Conservation (phyloP, 441 rosid genomes). For the Adansonia gregorii region DNA sequence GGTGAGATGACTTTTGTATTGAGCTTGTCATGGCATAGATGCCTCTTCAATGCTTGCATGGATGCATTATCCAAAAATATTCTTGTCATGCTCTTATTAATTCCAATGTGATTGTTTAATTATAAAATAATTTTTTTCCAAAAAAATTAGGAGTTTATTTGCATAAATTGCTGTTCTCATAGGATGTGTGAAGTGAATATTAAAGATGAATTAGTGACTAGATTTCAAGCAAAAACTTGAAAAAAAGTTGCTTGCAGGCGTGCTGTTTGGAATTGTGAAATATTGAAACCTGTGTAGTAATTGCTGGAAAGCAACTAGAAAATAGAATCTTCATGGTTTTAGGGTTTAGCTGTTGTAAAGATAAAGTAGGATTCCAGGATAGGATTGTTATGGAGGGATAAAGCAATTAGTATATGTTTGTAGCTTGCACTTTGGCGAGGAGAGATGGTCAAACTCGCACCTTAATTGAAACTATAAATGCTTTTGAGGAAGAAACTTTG, state of each 20-base stretch:
- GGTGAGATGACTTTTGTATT: background rate
- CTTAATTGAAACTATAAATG: background rate
- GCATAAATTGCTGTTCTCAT: background rate
- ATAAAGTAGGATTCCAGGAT: background rate
- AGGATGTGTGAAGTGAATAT: background rate
- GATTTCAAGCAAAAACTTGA: background rate
- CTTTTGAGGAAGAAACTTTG: background rate
- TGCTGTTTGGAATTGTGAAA: background rate
- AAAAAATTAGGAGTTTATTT: background rate
- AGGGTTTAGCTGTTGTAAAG: background rate
- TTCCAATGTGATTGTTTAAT: too few relatives aligned
- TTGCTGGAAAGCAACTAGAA: background rate
- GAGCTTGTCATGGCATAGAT: background rate
- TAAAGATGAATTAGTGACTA: background rate
- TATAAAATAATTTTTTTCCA: too few relatives aligned
- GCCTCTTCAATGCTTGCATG: background rate
- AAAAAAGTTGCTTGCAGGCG: background rate
- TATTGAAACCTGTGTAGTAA: background rate
- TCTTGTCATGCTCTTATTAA: too few relatives aligned
- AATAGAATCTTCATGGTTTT: background rate
- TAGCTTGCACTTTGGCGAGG: background rate
- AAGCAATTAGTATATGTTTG: background rate
- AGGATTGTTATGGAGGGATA: background rate
- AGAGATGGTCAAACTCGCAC: background rate
- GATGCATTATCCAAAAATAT: too few relatives aligned